Conservation (phyloP, 2,329 filamentous ascomycete species). For the Metarhizium sp. region DNA sequence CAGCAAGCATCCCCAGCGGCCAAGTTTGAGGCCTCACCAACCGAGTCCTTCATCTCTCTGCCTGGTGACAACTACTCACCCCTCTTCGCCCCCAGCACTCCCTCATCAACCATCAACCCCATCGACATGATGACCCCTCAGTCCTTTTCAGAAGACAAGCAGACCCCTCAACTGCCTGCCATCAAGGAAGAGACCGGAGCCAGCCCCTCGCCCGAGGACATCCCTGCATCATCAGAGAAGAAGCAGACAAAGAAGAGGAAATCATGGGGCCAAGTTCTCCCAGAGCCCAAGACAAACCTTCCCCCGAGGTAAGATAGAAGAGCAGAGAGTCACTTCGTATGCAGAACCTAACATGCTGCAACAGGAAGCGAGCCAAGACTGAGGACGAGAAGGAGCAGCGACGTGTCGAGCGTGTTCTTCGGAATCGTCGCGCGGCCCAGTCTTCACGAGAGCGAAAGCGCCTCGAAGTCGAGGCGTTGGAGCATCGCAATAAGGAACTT, state of each 20-base stretch:
- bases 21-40: slow-evolving; percentile 45
- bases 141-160: slow-evolving; percentile 25
- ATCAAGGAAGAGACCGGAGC: slow-evolving; percentile 15
- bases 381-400: slow-evolving; percentile 98
- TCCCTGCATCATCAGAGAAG: slow-evolving; percentile 39
- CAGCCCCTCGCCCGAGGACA: slow-evolving; percentile 5
- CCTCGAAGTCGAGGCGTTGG: slow-evolving; percentile 76
- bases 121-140: slow-evolving; percentile 41
- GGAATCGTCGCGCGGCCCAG: slow-evolving; percentile 91
- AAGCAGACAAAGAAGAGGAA: slow-evolving; percentile 88
- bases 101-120: slow-evolving; percentile 30
- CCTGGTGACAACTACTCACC: slow-evolving; percentile 40
- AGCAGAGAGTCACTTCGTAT: not conserved
- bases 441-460: slow-evolving; percentile 93
- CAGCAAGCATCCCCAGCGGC: slow-evolving; percentile 32
- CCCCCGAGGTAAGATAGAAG: slow-evolving; percentile 61
- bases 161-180: slow-evolving; percentile 13
- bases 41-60: slow-evolving; percentile 44
- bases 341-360: not conserved
- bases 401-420: slow-evolving; percentile 90
- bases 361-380: slow-evolving; percentile 92
- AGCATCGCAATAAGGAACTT: slow-evolving; percentile 63
- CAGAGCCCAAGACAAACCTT: slow-evolving; percentile 91
- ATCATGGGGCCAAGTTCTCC: slow-evolving; percentile 96
- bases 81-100: slow-evolving; percentile 31